These are phyloP conservation scores for Suillus variegatus DNA, from an alignment of 768 basidiomycete genomes.

Conservation along the genomic window DNA sequence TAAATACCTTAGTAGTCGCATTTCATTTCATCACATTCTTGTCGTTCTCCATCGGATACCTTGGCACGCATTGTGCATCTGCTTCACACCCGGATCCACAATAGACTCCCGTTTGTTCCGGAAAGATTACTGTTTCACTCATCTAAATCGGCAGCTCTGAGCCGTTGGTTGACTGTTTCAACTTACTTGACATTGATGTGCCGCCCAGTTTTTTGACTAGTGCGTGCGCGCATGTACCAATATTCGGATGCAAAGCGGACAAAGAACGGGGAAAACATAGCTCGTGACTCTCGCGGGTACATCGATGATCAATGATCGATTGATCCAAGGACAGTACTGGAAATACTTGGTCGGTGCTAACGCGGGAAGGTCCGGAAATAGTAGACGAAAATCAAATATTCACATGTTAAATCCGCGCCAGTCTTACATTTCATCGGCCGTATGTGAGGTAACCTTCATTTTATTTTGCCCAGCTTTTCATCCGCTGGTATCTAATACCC, in stretches of 20 bases:
- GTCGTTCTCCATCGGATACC: not conserved
- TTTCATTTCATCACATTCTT: not conserved
- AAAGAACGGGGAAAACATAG: slow-evolving; percentile 23
- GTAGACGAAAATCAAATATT: slow-evolving; percentile 20
- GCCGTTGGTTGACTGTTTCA: not conserved
- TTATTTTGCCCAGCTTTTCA: not conserved
- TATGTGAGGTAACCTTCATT: slow-evolving; percentile 19
- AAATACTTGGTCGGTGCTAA: slow-evolving; percentile 18
- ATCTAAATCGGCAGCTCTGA: no score
- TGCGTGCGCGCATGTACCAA: not conserved
- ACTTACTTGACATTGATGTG: not conserved
- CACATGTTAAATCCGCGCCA: slow-evolving; percentile 32
- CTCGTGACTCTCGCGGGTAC: not conserved
- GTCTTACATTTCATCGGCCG: slow-evolving; percentile 8
- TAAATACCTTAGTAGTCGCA: slow-evolving; percentile 5
- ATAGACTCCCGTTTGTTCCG: not conserved
- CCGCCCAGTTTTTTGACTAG: not conserved
- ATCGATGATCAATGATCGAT: not conserved
- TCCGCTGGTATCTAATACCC: not conserved
- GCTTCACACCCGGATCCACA: not conserved
- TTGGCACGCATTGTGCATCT: not conserved
- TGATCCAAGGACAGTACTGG: not conserved
- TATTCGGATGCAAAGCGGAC: slow-evolving; percentile 9
- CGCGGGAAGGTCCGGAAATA: slow-evolving; percentile 17
- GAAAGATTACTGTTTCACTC: not conserved